Conservation (phyloP, 1,284 basidiomycete species). For the Inonotus hispidus region DNA sequence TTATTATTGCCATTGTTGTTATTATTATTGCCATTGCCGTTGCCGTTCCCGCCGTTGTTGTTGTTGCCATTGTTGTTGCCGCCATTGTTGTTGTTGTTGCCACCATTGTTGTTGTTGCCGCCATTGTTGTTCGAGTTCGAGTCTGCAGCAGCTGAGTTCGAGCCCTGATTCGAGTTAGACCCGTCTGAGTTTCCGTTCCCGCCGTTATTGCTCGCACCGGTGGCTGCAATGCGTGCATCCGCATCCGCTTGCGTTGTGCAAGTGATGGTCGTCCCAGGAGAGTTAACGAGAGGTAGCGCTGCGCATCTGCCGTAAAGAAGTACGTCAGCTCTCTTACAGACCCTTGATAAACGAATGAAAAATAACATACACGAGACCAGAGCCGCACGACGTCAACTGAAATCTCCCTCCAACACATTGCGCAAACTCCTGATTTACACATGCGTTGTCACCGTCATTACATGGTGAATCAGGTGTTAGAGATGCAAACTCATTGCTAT, state of each 20-base stretch:
- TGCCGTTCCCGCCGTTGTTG: not conserved
- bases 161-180: not conserved
- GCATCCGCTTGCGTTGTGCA: conserved; percentile 41
- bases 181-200: not conserved
- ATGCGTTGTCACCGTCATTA: conserved; percentile 34
- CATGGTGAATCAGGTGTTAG: conserved; percentile 34
- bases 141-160: too few species aligned
- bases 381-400: conserved; percentile 23
- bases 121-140: not conserved
- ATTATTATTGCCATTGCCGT: conserved; percentile 1
- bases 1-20: not conserved
- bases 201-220: conserved; percentile 28
- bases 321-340: not conserved
- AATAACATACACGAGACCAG: conserved; percentile 39
- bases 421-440: conserved; percentile 33
- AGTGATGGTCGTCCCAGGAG: conserved; percentile 39
- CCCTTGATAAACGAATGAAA: conserved; percentile 3
- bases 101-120: conserved; percentile 16
- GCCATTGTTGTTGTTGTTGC: conserved; percentile 17
- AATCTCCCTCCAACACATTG: conserved; percentile 38
- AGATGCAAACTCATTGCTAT: conserved; percentile 9
- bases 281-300: conserved; percentile 45
- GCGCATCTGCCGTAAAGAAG: conserved; percentile 28
- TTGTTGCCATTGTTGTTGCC: conserved; percentile 6
- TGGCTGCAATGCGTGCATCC: conserved; percentile 36